Evolutionary conservation across 768 basidiomycete species (phyloP), one percentile per base, ranked within the genome.

Genomic region (Lactifluus hygrophoroides): DNA sequence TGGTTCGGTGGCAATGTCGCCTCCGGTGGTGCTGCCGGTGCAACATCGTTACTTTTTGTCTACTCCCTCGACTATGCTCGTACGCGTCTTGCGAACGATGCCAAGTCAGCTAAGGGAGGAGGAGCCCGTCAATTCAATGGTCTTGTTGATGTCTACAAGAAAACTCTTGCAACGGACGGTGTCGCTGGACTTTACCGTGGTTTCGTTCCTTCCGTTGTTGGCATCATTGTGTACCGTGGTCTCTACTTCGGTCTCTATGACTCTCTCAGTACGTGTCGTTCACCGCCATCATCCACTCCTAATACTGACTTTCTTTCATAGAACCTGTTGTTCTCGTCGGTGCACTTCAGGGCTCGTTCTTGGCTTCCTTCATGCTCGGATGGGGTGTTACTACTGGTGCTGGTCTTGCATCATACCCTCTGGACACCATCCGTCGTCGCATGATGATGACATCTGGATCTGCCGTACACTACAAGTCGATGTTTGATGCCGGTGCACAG

Each of bases 401-500:
- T 75, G 95, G 95, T 84, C 89, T 98, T 76, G 94, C 94, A 72
- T 97, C 96, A 16, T 93, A 93, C 70, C 91, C 90, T 74, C 82
- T 92, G 56, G 91, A 93, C 70, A 93, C 91, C 57, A 92, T 93
- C 67, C 90, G 95, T 87, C 94, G 96, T 87, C 93, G 96, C 68
- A 99, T 99, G 96, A 99, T 99, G 96, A 98, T 98, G 95, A 98
- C 96, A 37, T 97, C 95, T 23, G 96, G 95, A 68, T 87, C 84
- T 68, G 82, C 83, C 68, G 84, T 88, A 61, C 94, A 97, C 86
- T 98, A 98, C 87, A 95, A 94, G 82, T 91, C 90, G 67, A 97
- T 97, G 94, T 88, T 95, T 74, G 94, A 98, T 70, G 94, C 94
- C 70, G 92, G 85, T 61, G 81, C 88, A 30, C 92, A 96, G 62